Base-by-base conservation (phyloP, 2,329 filamentous ascomycete genomes). In the Monosporascus sp. region DNA sequence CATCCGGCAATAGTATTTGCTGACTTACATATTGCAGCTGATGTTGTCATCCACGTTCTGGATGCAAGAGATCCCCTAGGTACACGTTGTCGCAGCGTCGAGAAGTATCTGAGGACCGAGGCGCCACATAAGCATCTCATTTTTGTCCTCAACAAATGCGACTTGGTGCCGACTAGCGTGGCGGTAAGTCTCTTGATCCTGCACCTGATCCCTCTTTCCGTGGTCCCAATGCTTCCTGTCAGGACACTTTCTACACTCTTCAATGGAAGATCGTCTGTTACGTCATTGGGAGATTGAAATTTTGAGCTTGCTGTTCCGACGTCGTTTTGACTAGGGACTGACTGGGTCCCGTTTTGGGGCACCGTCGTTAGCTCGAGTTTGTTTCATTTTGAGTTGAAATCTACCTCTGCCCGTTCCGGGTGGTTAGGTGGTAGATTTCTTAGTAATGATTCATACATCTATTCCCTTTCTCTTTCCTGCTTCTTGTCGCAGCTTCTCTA, bases 361-460 rank as follows among this genome's bases (percentile, higher is more conserved):
- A 81, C 75, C 76, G 79, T 90, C 88, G 79, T 78, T 84, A 85
- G 87, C 76, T 75, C 75, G 80, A 80, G 81, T 75, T 79, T 94
- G 90, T 87, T 87, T 88, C 86, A 85, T 90, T 81, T 88, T 90
- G 93, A 97, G 94, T 97, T 97, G 94, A 97, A 88, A 78, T 78
- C 83, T 84, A 82, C 82, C 83, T 82, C 82, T 79, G 75, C 81
- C 77, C 65, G 71, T 70, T 69, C 70, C 68, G 74, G 80, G 80
- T 75, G 72, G 75, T 74, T 74, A 74, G 43, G 75, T 92, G 85
- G 88, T 83, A 83, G 82, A 82, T 79, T 89, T 97, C 94, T 96
- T 99, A 99, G 94, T 97, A 88, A 90, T 88, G 89, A 89, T 87
- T 88, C 92, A 93, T 82, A 99, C 87, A 92, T 46, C 43, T 27